Evolutionary conservation across 2,329 filamentous ascomycete genomes (phyloP).

Genomic region (Aspergillus fumigatiaffinis): DNA sequence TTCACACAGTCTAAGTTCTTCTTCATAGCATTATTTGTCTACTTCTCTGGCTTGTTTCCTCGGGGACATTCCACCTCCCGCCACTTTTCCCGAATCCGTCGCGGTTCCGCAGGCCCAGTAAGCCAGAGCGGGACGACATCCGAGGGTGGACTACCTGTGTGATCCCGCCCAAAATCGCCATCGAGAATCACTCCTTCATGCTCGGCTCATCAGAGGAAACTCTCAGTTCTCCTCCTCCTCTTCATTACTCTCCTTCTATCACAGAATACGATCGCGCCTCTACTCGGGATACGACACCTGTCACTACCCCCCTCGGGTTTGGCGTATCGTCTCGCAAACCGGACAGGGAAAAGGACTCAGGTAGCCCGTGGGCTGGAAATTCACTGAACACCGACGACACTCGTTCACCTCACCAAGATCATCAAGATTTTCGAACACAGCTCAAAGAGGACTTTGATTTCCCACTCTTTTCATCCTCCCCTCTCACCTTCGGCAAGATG

Average conservation of each 20-base stretch:
- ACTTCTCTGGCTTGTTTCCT: not conserved
- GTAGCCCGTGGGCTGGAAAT: slow-evolving; percentile 46
- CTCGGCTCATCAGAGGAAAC: slow-evolving; percentile 48
- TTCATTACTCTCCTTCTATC: slow-evolving; percentile 48
- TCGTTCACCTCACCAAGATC: slow-evolving; percentile 30
- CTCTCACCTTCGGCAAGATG: slow-evolving; percentile 42
- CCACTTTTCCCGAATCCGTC: slow-evolving; percentile 29
- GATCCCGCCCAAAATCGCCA: slow-evolving; percentile 31
- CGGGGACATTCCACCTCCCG: slow-evolving; percentile 15
- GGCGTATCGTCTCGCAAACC: slow-evolving; percentile 41
- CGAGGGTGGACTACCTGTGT: slow-evolving; percentile 31
- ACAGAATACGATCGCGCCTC: slow-evolving; percentile 48
- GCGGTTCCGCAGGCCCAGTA: slow-evolving; percentile 21
- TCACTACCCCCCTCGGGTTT: slow-evolving; percentile 48
- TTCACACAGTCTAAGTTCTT: not conserved
- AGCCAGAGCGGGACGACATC: slow-evolving; percentile 34
- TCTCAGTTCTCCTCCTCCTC: slow-evolving; percentile 44
- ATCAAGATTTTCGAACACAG: slow-evolving; percentile 25
- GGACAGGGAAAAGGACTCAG: slow-evolving; percentile 41
- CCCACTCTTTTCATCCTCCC: slow-evolving; percentile 38
- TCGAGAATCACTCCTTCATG: slow-evolving; percentile 42
- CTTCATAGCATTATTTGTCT: not conserved
- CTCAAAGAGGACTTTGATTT: slow-evolving; percentile 33
- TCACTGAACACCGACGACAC: slow-evolving; percentile 26
- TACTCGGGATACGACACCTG: slow-evolving; percentile 47